Conservation (phyloP, 768 basidiomycete species). For the Tulasnella sp. region DNA sequence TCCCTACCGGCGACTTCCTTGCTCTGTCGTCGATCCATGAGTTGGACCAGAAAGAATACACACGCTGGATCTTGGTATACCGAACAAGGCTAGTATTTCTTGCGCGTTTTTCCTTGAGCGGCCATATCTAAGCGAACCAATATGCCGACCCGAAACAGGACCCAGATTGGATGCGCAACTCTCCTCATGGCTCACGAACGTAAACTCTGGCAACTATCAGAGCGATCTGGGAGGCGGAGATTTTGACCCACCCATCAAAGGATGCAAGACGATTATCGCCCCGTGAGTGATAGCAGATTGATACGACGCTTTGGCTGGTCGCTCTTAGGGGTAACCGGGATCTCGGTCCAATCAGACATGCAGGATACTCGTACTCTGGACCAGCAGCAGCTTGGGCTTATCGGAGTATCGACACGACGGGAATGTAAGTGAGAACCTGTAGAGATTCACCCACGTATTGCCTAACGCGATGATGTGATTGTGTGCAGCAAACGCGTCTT, state of each 20-base stretch:
- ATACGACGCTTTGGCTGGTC: not conserved
- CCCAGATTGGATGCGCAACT: slow-evolving; percentile 51
- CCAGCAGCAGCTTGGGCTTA: slow-evolving; percentile 95
- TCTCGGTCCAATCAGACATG: slow-evolving; percentile 51
- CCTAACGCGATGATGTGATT: not conserved
- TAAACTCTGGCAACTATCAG: slow-evolving; percentile 35
- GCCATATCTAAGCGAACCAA: too few relatives aligned
- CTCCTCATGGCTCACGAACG: slow-evolving; percentile 47
- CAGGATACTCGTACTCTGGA: slow-evolving; percentile 92
- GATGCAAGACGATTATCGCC: slow-evolving; percentile 82
- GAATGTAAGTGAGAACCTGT: slow-evolving; percentile 75
- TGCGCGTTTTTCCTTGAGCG: too few relatives aligned
- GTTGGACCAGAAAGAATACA: slow-evolving; percentile 34
- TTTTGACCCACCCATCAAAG: slow-evolving; percentile 54
- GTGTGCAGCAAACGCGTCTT: slow-evolving; percentile 72
- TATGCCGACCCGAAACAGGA: slow-evolving; percentile 35
- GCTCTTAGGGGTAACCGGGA: not conserved
- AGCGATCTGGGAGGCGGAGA: slow-evolving; percentile 20
- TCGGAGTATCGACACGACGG: slow-evolving; percentile 66
- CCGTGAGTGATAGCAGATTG: slow-evolving; percentile 48
- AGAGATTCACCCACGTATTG: not conserved
- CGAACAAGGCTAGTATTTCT: slow-evolving; percentile 43
- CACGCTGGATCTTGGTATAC: slow-evolving; percentile 93
- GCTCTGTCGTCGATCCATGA: too few relatives aligned
- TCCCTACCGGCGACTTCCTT: too few relatives aligned